Evolutionary conservation across 441 rosid genomes (phyloP), one percentile per base, ranked within the genome.

Genomic region (Mallotus japonicus): DNA sequence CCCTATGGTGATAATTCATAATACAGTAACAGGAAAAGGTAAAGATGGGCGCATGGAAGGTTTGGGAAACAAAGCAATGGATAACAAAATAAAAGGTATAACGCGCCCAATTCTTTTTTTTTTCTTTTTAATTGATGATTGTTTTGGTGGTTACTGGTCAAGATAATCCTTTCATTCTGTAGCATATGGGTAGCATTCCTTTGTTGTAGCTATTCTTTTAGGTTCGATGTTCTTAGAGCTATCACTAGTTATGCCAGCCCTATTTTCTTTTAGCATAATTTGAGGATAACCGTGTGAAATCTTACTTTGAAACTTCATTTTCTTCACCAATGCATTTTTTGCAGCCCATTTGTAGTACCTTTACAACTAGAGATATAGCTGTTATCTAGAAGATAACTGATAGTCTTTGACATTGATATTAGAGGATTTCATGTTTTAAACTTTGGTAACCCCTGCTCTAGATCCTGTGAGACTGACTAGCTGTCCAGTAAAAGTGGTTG

Each of bases 41-140:
- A 93, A 91, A 84, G 99, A 96, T 71, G 95, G 97, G 56, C 97
- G 96, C 76, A 79, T 91, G 87, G 99, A 96, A 80, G 99, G 99
- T 83, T 85, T 86, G 89, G 98, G 97, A 85, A 93, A 88, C 93
- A 92, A 89, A 88, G 87, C 86, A 46, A 89, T 96, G 98, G 99
- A 96, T 88, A 86, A 68, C 90, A 86, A 80, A 84, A 77, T 93
- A 71, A 89, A 93, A 96, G 99, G 99, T 96, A 96, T 85, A 79
- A 73, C 75, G 82, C 15, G 53, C 73, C 77, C 73, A 37, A 37
- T 37, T 37, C 80, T 64, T 79, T 59, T 60, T 79, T 78, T 75
- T 78, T 78, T 32, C 75, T 62, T 74, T 79, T 47, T 81, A 64
- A 69, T 70, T 78, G 65, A 75, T 56, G 28, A 47, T 65, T 60